A percentile compares a stretch with the other conserved stretches of the same genome.
Conservation (phyloP, 1,284 basidiomycete genomes). For the Cutaneotrichosporon sp. region DNA sequence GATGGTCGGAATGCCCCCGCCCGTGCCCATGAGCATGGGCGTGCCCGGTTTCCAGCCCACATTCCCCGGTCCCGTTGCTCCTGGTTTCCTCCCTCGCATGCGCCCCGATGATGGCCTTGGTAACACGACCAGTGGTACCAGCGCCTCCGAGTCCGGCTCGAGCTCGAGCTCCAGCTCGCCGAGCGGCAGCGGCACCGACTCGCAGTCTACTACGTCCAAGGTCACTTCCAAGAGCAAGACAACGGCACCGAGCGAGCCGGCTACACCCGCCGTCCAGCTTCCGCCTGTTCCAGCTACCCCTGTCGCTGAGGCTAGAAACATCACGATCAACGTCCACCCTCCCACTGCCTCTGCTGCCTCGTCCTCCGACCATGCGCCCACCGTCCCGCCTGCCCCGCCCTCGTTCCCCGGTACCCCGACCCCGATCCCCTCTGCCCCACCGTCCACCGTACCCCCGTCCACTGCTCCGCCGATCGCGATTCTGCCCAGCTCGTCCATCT, state of each 20-base stretch:
- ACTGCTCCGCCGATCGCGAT: background rate
- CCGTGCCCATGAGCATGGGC: background rate
- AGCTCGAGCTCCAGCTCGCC: background rate
- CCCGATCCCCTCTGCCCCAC: background rate
- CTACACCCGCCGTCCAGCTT: background rate
- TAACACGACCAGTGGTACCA: slow-evolving; percentile 9
- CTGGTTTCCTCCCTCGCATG: no score
- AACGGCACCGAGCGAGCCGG: background rate
- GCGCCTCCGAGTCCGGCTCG: slow-evolving; percentile 2
- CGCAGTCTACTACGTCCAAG: slow-evolving; percentile 1
- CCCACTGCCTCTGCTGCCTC: background rate
- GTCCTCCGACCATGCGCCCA: background rate
- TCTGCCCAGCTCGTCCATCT: background rate
- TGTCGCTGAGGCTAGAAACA: background rate
- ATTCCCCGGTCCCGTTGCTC: slow-evolving; percentile 1
- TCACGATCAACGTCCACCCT: slow-evolving; percentile 14
- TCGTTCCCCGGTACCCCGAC: background rate
- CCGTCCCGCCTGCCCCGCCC: background rate
- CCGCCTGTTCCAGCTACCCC: background rate
- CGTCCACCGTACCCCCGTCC: background rate
- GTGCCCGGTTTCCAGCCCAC: background rate
- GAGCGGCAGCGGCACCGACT: slow-evolving; percentile 5
- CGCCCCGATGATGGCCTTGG: slow-evolving; percentile 1
- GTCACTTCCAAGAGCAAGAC: background rate
- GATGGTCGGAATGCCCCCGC: background rate